phyloP scores from a whole-genome alignment of 805 yeast species.

The Yarrowia bubula region DNA sequence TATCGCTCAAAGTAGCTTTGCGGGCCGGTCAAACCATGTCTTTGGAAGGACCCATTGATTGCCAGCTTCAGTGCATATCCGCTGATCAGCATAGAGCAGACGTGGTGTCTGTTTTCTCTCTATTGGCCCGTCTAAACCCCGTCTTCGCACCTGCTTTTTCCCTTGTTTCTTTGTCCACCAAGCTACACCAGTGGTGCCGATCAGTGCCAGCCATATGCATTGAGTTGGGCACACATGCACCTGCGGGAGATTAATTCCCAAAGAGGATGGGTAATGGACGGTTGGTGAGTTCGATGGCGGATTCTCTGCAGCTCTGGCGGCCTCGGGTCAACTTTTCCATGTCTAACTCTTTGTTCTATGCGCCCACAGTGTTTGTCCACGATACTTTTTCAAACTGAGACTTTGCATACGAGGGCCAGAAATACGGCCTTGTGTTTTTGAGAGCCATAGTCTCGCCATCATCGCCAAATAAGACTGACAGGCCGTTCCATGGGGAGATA shows the following conservation, averaged over 20 bases:
- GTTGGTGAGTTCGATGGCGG: background rate
- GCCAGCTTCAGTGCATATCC: background rate
- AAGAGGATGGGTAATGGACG: background rate
- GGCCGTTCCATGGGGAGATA: too few relatives aligned
- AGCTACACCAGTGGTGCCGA: background rate
- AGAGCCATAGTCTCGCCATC: too few relatives aligned
- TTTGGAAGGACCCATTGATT: background rate
- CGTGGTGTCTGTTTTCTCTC: background rate
- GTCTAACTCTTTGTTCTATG: background rate
- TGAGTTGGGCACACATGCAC: background rate
- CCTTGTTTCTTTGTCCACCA: background rate
- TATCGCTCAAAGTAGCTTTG: background rate
- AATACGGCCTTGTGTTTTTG: too few relatives aligned
- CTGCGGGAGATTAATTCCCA: slow-evolving; percentile 2
- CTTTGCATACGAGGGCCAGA: too few relatives aligned
- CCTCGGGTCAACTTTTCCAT: background rate
- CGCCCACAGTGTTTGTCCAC: background rate
- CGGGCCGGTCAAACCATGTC: background rate
- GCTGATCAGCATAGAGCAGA: background rate
- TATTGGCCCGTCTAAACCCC: background rate
- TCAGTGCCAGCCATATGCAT: slow-evolving; percentile 12
- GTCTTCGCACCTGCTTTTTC: background rate
- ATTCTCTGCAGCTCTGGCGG: background rate
- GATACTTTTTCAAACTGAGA: too few relatives aligned
- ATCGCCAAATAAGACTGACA: too few relatives aligned